Evolutionary conservation across 176 grass and related monocot genomes (phyloP).

Genomic region (Aegilops sharonensis): DNA sequence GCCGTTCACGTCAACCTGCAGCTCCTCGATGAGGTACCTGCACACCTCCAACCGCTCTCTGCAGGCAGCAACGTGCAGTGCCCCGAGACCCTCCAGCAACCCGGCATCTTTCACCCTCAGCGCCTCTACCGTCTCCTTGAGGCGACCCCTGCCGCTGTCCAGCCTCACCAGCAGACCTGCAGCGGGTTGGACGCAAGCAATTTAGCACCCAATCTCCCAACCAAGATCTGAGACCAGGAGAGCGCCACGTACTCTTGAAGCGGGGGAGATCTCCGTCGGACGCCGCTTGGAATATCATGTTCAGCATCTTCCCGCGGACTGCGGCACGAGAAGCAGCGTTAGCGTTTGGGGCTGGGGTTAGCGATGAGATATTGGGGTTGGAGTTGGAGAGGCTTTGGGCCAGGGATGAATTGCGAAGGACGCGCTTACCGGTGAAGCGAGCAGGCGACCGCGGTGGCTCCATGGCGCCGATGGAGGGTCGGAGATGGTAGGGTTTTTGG

Average conservation of each 20-base stretch:
- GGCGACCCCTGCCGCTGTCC: not conserved
- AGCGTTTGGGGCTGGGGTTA: not conserved
- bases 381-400: too few species aligned
- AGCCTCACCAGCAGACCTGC: not conserved
- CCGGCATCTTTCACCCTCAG: not conserved
- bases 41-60: not conserved
- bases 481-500: not conserved
- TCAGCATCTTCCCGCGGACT: not conserved
- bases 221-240: not conserved
- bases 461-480: not conserved
- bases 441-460: not conserved
- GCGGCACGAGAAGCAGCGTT: not conserved
- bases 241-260: not conserved
- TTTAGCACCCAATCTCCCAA: not conserved
- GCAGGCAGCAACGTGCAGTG: constrained; percentile 13
- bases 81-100: not conserved
- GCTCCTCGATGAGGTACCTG: constrained; percentile 7
- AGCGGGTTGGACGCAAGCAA: not conserved
- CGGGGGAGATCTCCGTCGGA: not conserved
- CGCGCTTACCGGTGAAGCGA: not conserved
- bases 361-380: not conserved
- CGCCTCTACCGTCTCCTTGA: constrained; percentile 10
- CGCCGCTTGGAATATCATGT: not conserved
- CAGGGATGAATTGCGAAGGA: too few species aligned
- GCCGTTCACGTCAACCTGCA: not conserved